Evolutionary conservation across 371 early-diverging fungal genomes (phyloP), one percentile per base, ranked within the genome.

Genomic region (Mortierella sp.): DNA sequence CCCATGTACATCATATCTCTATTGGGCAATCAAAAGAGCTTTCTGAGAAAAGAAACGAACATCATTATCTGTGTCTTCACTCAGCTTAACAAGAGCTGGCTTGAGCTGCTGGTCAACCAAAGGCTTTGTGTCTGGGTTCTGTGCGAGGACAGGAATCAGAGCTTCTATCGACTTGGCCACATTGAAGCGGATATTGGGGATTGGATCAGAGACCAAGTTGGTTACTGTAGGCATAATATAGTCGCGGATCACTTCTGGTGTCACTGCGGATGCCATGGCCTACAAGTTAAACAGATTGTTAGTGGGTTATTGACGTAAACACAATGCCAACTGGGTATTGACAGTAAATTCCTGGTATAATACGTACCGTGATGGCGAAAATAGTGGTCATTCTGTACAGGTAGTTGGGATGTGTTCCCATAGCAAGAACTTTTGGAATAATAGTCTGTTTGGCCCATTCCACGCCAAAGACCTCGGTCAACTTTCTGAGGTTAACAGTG

Each of bases 151-250:
- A 35, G 94, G 95, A 66, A 93, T 90, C 85, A 99, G 83, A 26
- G 90, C 88, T 83, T 96, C 96, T 84, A 97, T 87, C 58, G 95
- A 92, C 84, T 99, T 99, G 64, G 98, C 98, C 17, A 97, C 98
- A 77, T 98, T 99, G 90, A 99, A 99, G 53, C 99, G 96, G 80
- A 99, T 98, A 84, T 99, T 99, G 75, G 99, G 98, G 70, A 99
- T 97, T 23, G 97, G 97, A 79, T 99, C 99, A 47, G 89, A 88
- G 35, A 93, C 92, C 70, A 98, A 88, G 61, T 84, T 89, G 70
- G 89, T 90, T 58, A 98, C 90, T 19, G 96, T 93, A 12, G 99
- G 98, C 71, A 99, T 75, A 68, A 98, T 93, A 70, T 89, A 87
- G 53, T 96, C 96, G 70, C 92, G 93, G 56, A 98, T 91, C 43